Base-by-base conservation (phyloP, 176 grass and related monocot species). In the Stipa capillata region DNA sequence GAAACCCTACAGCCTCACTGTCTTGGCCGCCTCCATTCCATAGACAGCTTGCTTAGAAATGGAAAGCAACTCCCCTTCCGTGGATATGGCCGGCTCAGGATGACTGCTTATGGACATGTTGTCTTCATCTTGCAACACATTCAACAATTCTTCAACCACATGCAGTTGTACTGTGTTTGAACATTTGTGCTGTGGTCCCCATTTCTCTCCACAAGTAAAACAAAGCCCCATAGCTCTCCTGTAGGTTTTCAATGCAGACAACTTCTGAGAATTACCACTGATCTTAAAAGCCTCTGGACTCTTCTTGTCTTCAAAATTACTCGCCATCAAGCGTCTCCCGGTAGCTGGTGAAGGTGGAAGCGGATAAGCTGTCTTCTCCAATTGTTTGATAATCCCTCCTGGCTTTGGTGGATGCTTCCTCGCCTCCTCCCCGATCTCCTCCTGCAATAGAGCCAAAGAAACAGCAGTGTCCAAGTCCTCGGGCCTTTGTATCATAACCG, bases 41-140 rank as follows among this genome's bases (percentile, higher is more conserved):
- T 6, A 7, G 1, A 55, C 0, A 0, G n/a, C 52, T 0, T 23
- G 7, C 2, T 10, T 6, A 0, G 52, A 55, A 0, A 55, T 0
- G 0, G 17, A 3, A 1, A 6, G 3, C 7, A 24, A 10, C 3
- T 55, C 7, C 0, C 21, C 7, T 10, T 23, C 7, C 0, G 6
- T 1, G 7, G 7, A 6, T 11, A 6, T 11, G 15, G 1, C 45
- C 45, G 1, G 15, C 45, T 6, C 16, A 1, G 45, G 15, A 16
- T 48, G 2, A 18, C 15, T 0, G 45, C 15, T 1, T 48, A 13
- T 48, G 45, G 45, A 3, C 15, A n/a, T n/a, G n/a, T n/a, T 48
- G 1, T 18, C 15, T 6, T 13, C 4, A 1, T 4, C 15, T 0
- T 53, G 18, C 5, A 53, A 7, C 20, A 21, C 20, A 8, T 21